Base-by-base conservation (phyloP, 352 stramenopile genomes). In the Globisporangium yorkense region DNA sequence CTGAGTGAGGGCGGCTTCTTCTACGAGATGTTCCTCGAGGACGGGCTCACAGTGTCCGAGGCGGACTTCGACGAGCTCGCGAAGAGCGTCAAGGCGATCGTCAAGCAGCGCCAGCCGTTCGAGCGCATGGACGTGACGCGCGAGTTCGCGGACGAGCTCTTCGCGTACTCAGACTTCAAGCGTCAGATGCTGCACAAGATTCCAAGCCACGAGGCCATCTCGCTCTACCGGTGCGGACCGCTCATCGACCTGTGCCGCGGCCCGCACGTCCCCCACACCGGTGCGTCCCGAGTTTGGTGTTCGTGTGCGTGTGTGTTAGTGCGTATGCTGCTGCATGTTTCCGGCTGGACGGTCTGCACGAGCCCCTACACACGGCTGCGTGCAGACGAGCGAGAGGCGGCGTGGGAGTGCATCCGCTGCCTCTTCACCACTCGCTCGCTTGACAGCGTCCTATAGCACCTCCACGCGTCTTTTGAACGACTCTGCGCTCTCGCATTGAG, bases 1-100 rank as follows among this genome's bases (percentile, higher is more conserved):
- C 67, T 99, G n/a, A 71, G 59, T 27, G 90, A 98, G 49, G 93
- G 95, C 60, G 98, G 98, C 27, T 99, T 99, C 70, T 99, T 99
- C 73, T 99, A 99, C 76, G 98, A 94, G 52, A 92, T 91, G 83
- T 92, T 85, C 45, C 58, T 94, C 7, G 56, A 78, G 35, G 71
- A 89, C 57, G 67, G 67, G 33, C 61, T 70, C 29, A 94, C 85
- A 20, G 71, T 93, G 16, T 91, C 79, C 1, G 82, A 93, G 56
- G 64, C 55, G 37, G 82, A 94, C 57, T 92, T 93, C 64, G 61
- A 62, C 20, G 81, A 84, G 43, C 72, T 99, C 7, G 75, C 89
- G 51, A 70, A 93, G 55, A 70, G 75, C 43, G 98, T 98, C 77
- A 96, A 98, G 70, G 91, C 90, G 57, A 98, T 99, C 61, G 97